A percentile compares a stretch with the other conserved stretches of the same genome.
phyloP scores from a whole-genome alignment of 768 basidiomycete species.

The Tylopilus plumbeoviolaceoides region DNA sequence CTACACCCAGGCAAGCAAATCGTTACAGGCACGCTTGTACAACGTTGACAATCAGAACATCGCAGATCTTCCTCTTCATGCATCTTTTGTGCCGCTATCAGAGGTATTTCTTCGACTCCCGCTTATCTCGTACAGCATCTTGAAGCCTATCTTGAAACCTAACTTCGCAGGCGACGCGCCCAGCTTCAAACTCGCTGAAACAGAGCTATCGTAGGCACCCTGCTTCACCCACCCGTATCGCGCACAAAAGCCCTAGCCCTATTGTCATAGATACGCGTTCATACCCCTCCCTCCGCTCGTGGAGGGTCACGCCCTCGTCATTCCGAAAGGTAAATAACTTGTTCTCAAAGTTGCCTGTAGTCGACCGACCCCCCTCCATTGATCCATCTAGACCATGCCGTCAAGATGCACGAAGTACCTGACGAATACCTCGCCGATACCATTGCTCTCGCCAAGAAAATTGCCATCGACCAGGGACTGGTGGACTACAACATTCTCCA shows the following conservation, averaged over 20 bases:
- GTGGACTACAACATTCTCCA: background rate
- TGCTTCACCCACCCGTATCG: background rate
- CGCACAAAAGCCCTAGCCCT: background rate
- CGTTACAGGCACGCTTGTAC: background rate
- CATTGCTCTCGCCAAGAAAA: background rate
- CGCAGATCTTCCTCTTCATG: background rate
- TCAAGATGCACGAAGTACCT: background rate
- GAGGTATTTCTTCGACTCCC: background rate
- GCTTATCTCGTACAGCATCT: background rate
- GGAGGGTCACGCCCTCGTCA: background rate
- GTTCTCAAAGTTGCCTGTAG: background rate
- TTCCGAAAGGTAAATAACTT: background rate
- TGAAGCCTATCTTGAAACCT: background rate
- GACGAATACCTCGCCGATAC: background rate
- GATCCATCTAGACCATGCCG: background rate
- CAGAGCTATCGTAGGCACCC: background rate
- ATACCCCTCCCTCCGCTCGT: background rate
- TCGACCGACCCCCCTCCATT: background rate
- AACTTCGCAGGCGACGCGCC: background rate
- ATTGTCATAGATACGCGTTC: background rate
- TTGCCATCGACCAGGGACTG: background rate
- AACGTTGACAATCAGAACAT: background rate
- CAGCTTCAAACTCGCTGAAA: background rate
- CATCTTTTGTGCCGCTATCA: background rate
- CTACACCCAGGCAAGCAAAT: background rate